Evolutionary conservation across 805 yeast species (phyloP), one percentile per base, ranked within the genome.

Genomic region (Candida suzukii): DNA sequence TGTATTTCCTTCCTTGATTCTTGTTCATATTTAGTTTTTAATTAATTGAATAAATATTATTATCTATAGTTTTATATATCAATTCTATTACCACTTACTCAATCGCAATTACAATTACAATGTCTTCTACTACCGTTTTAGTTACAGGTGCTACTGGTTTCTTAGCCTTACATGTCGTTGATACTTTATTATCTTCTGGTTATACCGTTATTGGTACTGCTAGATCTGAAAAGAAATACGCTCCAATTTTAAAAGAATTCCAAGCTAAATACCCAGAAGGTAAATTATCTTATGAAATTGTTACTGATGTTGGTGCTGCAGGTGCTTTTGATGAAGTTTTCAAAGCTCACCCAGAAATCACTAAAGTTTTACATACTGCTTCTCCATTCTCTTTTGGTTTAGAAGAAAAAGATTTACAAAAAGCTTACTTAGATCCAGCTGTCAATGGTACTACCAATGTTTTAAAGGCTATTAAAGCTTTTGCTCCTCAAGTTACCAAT

Each of bases 261-360:
- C 41, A 41, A 44, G 19, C 35, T 19, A 38, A 39, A 36, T 48
- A 46, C 30, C 50, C 52, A 21, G 42, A 41, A 4, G 44, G 34
- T n/a, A 48, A 54, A 31, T 59, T 50, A 40, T 46, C 47, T 12
- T 53, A 52, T 42, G 67, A 50, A 34, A 50, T 66, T 31, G 68
- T 66, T 20, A 34, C 44, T 6, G 67, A 64, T 42, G 54, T 64
- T 40, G 54, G 56, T 4, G 56, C 43, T 6, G 49, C 45, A 4
- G 67, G 64, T 13, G 77, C 79, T 2, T 76, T 76, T 46, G 78
- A 73, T 47, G 57, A 59, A 10, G 70, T 67, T 0, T 56, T 77
- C 35, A 46, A 58, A 34, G 56, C 53, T n/a, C 65, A 73, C 34
- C 60, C 64, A 2, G 71, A 71, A 30, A 61, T 73, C 38, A 59